These are phyloP conservation scores for Thermochaetoides dissita DNA, from an alignment of 2,329 filamentous ascomycete species.

Conservation along the genomic window DNA sequence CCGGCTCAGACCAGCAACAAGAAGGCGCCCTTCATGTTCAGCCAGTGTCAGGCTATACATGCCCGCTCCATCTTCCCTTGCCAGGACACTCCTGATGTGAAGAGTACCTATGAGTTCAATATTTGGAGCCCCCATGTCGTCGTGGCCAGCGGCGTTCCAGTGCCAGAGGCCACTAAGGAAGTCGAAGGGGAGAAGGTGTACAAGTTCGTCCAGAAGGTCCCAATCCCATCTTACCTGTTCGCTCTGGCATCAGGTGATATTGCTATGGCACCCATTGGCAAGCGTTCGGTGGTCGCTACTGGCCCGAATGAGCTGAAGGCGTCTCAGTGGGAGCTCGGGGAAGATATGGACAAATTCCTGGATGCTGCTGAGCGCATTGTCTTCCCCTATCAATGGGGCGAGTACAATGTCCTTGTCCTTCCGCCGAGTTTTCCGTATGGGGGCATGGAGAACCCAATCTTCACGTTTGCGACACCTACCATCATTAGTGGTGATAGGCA, in stretches of 20 bases:
- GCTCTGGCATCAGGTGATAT: conserved; percentile 83
- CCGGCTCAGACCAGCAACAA: conserved; percentile 89
- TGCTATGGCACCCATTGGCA: conserved; percentile 70
- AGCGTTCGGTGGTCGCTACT: conserved; percentile 70
- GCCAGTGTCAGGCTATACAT: conserved; percentile 93
- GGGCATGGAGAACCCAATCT: conserved; percentile 84
- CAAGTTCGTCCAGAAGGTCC: conserved; percentile 76
- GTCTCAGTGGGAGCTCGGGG: conserved; percentile 83
- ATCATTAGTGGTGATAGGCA: conserved; percentile 82
- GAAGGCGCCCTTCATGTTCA: conserved; percentile 95
- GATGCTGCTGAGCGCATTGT: conserved; percentile 68
- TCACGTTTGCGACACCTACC: conserved; percentile 88
- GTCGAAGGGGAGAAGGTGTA: conserved; percentile 53
- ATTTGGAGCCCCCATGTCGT: conserved; percentile 78
- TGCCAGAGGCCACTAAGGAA: conserved; percentile 31
- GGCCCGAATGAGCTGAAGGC: conserved; percentile 74
- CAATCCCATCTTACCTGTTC: conserved; percentile 89
- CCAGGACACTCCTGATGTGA: conserved; percentile 94
- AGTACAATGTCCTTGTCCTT: conserved; percentile 85
- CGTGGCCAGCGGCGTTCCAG: conserved; percentile 70
- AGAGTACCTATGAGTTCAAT: conserved; percentile 85
- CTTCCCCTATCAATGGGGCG: conserved; percentile 84
- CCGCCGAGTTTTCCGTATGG: conserved; percentile 85
- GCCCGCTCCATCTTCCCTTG: conserved; percentile 88
- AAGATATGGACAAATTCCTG: conserved; percentile 84